A percentile compares a stretch with the other conserved stretches of the same genome.
Conservation (phyloP, 140 eudicot genomes). For the Flaveria floridana region DNA sequence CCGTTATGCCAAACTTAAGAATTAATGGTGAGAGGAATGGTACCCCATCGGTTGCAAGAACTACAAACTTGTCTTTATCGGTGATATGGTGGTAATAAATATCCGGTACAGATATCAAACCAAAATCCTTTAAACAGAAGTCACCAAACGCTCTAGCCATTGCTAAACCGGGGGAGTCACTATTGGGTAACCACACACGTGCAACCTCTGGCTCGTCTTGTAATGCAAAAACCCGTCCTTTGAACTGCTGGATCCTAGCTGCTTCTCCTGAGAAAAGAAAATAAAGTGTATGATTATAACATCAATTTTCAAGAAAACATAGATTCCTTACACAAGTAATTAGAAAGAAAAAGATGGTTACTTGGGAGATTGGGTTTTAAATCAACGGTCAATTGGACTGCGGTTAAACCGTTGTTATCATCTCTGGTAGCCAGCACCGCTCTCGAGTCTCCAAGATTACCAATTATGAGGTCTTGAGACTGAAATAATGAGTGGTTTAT, state of each 20-base stretch:
- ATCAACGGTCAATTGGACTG: slow-evolving; percentile 81
- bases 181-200: slow-evolving; percentile 90
- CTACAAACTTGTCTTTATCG: slow-evolving; percentile 67
- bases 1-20: not conserved
- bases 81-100: slow-evolving; percentile 71
- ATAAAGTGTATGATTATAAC: not conserved
- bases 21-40: not conserved
- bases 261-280: slow-evolving; percentile 60
- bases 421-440: slow-evolving; percentile 83
- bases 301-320: not conserved
- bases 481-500: slow-evolving; percentile 35
- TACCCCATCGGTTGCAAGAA: slow-evolving; percentile 96
- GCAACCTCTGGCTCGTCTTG: slow-evolving; percentile 94
- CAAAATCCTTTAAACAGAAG: slow-evolving; percentile 84
- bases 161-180: slow-evolving; percentile 88
- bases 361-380: slow-evolving; percentile 95
- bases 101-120: slow-evolving; percentile 86
- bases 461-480: slow-evolving; percentile 83
- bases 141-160: slow-evolving; percentile 98
- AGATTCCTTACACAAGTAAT: not conserved
- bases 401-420: slow-evolving; percentile 55
- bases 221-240: slow-evolving; percentile 84
- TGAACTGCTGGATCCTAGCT: slow-evolving; percentile 73
- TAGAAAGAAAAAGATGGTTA: slow-evolving; percentile 30
- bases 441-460: slow-evolving; percentile 91